phyloP scores from a whole-genome alignment of 1,284 basidiomycete species.

The Trichosporon asahii region DNA sequence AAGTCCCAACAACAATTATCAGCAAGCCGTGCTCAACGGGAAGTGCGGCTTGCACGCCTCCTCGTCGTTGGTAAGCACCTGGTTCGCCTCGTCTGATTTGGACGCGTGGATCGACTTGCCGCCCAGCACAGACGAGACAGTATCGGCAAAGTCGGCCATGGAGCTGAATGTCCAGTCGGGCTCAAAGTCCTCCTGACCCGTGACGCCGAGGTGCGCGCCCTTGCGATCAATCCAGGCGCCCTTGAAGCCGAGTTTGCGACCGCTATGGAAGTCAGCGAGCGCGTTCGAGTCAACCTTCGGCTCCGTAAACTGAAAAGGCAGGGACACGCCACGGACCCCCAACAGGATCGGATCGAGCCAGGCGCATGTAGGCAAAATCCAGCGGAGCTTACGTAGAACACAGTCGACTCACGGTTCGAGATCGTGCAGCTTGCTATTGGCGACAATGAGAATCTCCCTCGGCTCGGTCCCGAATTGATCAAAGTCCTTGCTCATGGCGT shows the following conservation, averaged over 20 bases:
- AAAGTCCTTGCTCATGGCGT: conserved; percentile 32
- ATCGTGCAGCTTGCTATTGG: conserved; percentile 37
- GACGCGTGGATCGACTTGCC: conserved; percentile 57
- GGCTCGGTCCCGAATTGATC: conserved; percentile 29
- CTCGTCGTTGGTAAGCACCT: conserved; percentile 77
- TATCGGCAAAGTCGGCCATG: conserved; percentile 21
- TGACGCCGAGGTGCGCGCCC: conserved; percentile 24
- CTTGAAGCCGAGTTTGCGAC: conserved; percentile 34
- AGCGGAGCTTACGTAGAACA: too few species aligned
- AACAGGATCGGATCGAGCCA: too few species aligned
- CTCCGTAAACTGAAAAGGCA: too few species aligned
- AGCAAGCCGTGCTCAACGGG: neutral
- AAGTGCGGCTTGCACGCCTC: conserved; percentile 1
- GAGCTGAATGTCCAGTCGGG: conserved; percentile 23
- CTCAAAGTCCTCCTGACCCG: conserved; percentile 10
- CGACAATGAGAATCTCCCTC: conserved; percentile 35
- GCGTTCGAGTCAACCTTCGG: neutral
- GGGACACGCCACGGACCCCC: too few species aligned
- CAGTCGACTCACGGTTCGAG: conserved; percentile 31
- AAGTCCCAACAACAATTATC: neutral
- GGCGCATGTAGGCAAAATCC: too few species aligned
- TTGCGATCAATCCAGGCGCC: conserved; percentile 39
- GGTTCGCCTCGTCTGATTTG: conserved; percentile 91
- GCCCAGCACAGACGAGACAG: neutral
- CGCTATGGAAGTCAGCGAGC: conserved; percentile 21